Percentiles rank a stretch among this genome's conserved stretches.
Conservation (phyloP, 2,329 filamentous ascomycete genomes). For the Metarhizium anisopliae region DNA sequence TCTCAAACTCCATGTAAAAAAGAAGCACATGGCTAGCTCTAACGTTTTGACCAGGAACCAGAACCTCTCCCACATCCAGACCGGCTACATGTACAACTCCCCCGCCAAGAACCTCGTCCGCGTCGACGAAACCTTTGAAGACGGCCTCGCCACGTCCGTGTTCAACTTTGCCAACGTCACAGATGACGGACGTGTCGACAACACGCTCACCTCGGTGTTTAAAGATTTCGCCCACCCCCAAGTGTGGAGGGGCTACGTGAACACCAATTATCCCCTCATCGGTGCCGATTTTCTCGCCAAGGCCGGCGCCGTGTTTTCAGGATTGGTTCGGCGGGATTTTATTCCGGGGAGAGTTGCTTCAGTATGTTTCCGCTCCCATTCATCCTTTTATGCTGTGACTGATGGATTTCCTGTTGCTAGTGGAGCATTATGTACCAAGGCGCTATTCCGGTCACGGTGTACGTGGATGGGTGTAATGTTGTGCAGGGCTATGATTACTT, state of each 20-base stretch:
- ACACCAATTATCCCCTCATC: slow-evolving; percentile 28
- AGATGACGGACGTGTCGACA: slow-evolving; percentile 24
- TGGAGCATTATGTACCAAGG: slow-evolving; percentile 28
- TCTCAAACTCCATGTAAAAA: too few species aligned
- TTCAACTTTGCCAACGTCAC: slow-evolving; percentile 28
- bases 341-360: slow-evolving; percentile 12
- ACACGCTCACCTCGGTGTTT: slow-evolving; percentile 20
- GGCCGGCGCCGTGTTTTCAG: slow-evolving; percentile 15
- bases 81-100: slow-evolving; percentile 26
- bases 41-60: slow-evolving; percentile 19
- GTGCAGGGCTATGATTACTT: slow-evolving; percentile 30
- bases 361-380: slow-evolving; percentile 7
- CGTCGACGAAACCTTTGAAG: slow-evolving; percentile 21
- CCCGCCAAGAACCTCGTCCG: slow-evolving; percentile 19
- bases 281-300: slow-evolving; percentile 17
- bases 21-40: background rate
- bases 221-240: slow-evolving; percentile 9
- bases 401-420: slow-evolving; percentile 10
- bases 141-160: slow-evolving; percentile 18
- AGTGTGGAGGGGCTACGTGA: slow-evolving; percentile 25
- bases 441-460: slow-evolving; percentile 25
- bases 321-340: slow-evolving; percentile 14
- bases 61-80: slow-evolving; percentile 28
- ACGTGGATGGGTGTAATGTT: slow-evolving; percentile 21
- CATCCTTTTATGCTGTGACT: background rate